Evolutionary conservation across 768 basidiomycete genomes (phyloP).

Genomic region (Imleria badia): DNA sequence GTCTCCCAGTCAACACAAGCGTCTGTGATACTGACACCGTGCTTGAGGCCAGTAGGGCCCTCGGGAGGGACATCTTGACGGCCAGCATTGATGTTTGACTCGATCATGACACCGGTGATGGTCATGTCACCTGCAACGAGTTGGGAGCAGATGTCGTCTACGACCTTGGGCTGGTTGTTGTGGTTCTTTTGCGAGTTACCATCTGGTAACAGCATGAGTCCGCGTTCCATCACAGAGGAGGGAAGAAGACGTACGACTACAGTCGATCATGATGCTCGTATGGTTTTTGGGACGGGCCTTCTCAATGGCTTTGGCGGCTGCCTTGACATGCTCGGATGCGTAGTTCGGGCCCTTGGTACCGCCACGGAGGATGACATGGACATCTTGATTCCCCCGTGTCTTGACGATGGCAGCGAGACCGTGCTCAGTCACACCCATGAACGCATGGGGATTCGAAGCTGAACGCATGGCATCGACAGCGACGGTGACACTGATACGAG

Average conservation of each 20-base stretch:
- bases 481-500: conserved; percentile 59
- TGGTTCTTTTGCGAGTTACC: conserved; percentile 97
- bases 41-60: conserved; percentile 67
- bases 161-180: conserved; percentile 83
- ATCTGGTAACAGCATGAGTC: conserved; percentile 43
- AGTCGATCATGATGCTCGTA: conserved; percentile 87
- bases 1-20: conserved; percentile 87
- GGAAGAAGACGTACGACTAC: conserved; percentile 58
- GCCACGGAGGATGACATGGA: conserved; percentile 95
- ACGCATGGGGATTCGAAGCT: conserved; percentile 88
- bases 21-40: conserved; percentile 88
- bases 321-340: conserved; percentile 65
- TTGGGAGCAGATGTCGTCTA: conserved; percentile 71
- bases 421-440: conserved; percentile 90
- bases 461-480: conserved; percentile 97
- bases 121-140: conserved; percentile 62
- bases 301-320: conserved; percentile 58
- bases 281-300: conserved; percentile 55
- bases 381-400: conserved; percentile 80
- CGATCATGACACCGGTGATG: conserved; percentile 97
- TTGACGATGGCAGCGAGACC: conserved; percentile 95
- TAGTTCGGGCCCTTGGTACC: conserved; percentile 92
- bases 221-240: not conserved
- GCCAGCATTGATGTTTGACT: conserved; percentile 90
- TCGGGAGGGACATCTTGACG: conserved; percentile 82